phyloP scores from a whole-genome alignment of 352 stramenopile genomes.

The Aphanomyces cochlioides region DNA sequence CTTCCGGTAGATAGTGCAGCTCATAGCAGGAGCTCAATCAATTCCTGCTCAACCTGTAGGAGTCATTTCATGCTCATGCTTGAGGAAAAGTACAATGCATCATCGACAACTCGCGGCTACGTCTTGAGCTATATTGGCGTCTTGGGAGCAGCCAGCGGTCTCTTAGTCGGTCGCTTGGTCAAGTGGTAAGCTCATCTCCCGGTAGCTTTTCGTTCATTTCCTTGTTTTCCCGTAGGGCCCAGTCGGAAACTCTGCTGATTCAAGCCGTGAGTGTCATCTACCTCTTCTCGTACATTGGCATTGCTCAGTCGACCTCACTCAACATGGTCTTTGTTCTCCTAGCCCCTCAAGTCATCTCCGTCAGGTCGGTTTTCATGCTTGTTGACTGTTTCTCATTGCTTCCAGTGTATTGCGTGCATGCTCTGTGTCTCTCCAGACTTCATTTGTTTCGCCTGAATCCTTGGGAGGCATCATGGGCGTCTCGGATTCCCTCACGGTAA shows the following conservation, averaged over 20 bases:
- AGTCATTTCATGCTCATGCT: slow-evolving; percentile 74
- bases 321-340: slow-evolving; percentile 52
- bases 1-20: slow-evolving; percentile 38
- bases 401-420: slow-evolving; percentile 72
- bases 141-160: slow-evolving; percentile 59
- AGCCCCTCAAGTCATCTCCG: slow-evolving; percentile 62
- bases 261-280: slow-evolving; percentile 65
- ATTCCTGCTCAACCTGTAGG: background rate
- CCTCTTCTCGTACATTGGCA: slow-evolving; percentile 63
- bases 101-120: slow-evolving; percentile 58
- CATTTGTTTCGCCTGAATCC: slow-evolving; percentile 60
- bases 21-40: background rate
- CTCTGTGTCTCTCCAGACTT: slow-evolving; percentile 68
- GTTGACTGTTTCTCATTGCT: slow-evolving; percentile 18
- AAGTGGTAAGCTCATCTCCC: slow-evolving; percentile 15
- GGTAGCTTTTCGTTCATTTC: background rate
- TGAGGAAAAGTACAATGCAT: slow-evolving; percentile 74
- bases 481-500: slow-evolving; percentile 70
- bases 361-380: slow-evolving; percentile 39
- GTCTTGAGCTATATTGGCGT: slow-evolving; percentile 80
- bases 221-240: slow-evolving; percentile 2
- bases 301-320: slow-evolving; percentile 51
- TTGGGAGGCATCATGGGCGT: slow-evolving; percentile 76
- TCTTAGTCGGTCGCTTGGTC: slow-evolving; percentile 58
- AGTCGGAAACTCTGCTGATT: slow-evolving; percentile 34